Evolutionary conservation across 768 basidiomycete genomes (phyloP).

Genomic region (Pseudohyphozyma bogoriensis): DNA sequence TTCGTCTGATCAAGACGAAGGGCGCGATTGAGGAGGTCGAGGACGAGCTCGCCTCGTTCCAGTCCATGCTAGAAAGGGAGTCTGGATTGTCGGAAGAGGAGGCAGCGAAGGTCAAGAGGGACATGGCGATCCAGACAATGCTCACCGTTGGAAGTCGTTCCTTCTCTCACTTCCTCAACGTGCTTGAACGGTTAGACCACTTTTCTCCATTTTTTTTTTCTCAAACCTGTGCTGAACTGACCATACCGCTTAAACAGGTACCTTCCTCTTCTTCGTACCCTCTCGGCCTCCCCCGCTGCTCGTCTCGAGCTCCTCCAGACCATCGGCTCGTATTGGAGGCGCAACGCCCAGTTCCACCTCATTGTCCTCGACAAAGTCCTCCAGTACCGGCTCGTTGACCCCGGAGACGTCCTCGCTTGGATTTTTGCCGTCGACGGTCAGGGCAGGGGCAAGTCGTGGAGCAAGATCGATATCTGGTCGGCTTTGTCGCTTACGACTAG

Average conservation of each 20-base stretch:
- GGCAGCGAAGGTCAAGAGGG: constrained; percentile 57
- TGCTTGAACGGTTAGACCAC: constrained; percentile 84
- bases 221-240: background rate
- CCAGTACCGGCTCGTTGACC: constrained; percentile 96
- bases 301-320: constrained; percentile 54
- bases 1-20: constrained; percentile 65
- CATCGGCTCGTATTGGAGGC: constrained; percentile 68
- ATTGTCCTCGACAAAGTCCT: constrained; percentile 96
- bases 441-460: constrained; percentile 34
- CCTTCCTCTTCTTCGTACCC: constrained; percentile 39
- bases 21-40: constrained; percentile 58
- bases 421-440: constrained; percentile 2
- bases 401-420: constrained; percentile 65
- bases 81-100: constrained; percentile 53
- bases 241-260: constrained; percentile 40
- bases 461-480: constrained; percentile 62
- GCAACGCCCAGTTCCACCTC: constrained; percentile 71
- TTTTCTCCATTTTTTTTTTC: constrained; percentile 54
- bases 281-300: constrained; percentile 50
- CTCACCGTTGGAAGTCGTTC: constrained; percentile 86
- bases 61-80: constrained; percentile 57
- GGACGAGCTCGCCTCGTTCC: constrained; percentile 65
- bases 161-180: constrained; percentile 95
- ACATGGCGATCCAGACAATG: constrained; percentile 75
- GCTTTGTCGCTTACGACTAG: constrained; percentile 69